Evolutionary conservation across 345 rosid species (phyloP), one percentile per base, ranked within the genome.

Genomic region (Diplotaxis tenuifolia): DNA sequence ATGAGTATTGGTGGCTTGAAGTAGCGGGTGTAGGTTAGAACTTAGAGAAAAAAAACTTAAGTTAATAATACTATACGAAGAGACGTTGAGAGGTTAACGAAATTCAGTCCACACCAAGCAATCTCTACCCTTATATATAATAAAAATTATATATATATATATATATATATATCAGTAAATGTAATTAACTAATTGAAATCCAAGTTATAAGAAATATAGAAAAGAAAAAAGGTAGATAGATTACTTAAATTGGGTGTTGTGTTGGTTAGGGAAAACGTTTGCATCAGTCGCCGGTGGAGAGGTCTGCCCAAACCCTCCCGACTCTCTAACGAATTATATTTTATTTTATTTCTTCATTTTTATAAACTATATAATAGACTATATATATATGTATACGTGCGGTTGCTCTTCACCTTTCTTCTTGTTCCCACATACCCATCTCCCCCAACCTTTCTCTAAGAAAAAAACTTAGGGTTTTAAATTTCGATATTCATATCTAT

Each of bases 71-170:
- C 16, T 10, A 31, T 6, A 63, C 22, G 3, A 57, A 62, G 72
- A 70, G 93, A 88, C 68, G 91, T 86, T 88, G 96, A 90, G 85
- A 90, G 88, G 81, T 80, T 82, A 89, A 86, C 88, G 80, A 84
- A 89, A 79, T 61, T 65, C 76, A 80, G 12, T 80, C 80, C 86
- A 38, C 80, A 81, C 83, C 84, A 87, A 84, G 90, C 89, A 89
- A 86, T 86, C 91, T 77, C 69, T 54, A 53, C 19, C 59, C 36
- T 75, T 60, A 67, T 45, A 45, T 65, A 4, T 36, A 27, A 55
- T 23, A 23, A 14, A n/a, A 50, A 14, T 50, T 40, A 38, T 11
- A 12, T 11, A 38, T 38, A 38, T 6, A 34, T 34, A 31, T 9
- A 34, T 36, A 36, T 36, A 36, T 11, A 21, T 16, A 21, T 34